A percentile compares a stretch with the other conserved stretches of the same genome.
Evolutionary conservation across 306 rosid genomes (phyloP).

Genomic region (Morella rubra): DNA sequence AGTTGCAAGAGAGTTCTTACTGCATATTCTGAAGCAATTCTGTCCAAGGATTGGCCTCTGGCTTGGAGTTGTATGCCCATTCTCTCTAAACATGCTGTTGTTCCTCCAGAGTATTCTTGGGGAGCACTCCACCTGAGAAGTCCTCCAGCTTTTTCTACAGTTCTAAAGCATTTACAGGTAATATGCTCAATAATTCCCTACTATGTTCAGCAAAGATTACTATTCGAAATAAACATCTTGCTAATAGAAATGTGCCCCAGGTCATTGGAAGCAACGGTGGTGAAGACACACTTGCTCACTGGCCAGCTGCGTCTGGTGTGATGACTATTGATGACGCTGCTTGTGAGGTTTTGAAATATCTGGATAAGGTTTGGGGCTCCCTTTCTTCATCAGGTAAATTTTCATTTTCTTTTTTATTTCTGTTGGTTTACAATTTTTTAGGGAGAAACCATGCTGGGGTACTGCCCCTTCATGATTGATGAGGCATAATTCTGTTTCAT

Average conservation of each 20-base stretch:
- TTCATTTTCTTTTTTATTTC: slow-evolving; percentile 5
- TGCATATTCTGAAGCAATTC: slow-evolving; percentile 79
- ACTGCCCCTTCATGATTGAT: not conserved
- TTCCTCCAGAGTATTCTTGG: slow-evolving; percentile 95
- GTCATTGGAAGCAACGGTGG: slow-evolving; percentile 84
- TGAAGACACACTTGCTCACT: slow-evolving; percentile 94
- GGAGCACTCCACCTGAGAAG: slow-evolving; percentile 78
- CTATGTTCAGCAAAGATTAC: slow-evolving; percentile 23
- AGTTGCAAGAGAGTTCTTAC: slow-evolving; percentile 86
- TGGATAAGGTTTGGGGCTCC: slow-evolving; percentile 79
- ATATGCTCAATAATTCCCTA: slow-evolving; percentile 15
- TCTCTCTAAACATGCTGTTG: slow-evolving; percentile 57
- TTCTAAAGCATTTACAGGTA: slow-evolving; percentile 91
- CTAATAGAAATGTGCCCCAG: slow-evolving; percentile 44
- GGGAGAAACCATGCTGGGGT: not conserved
- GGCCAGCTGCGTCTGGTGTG: slow-evolving; percentile 83
- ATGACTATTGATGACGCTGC: slow-evolving; percentile 82
- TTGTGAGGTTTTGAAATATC: slow-evolving; percentile 80
- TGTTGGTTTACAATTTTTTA: not conserved
- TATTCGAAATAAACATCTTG: slow-evolving; percentile 17
- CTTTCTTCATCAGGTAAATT: slow-evolving; percentile 78
- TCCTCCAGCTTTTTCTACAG: slow-evolving; percentile 78
- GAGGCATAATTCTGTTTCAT: not conserved
- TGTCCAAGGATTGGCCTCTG: slow-evolving; percentile 88
- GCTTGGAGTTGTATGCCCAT: slow-evolving; percentile 98